Evolutionary conservation across 2,329 filamentous ascomycete genomes (phyloP).

Genomic region (Cytospora piceicola): DNA sequence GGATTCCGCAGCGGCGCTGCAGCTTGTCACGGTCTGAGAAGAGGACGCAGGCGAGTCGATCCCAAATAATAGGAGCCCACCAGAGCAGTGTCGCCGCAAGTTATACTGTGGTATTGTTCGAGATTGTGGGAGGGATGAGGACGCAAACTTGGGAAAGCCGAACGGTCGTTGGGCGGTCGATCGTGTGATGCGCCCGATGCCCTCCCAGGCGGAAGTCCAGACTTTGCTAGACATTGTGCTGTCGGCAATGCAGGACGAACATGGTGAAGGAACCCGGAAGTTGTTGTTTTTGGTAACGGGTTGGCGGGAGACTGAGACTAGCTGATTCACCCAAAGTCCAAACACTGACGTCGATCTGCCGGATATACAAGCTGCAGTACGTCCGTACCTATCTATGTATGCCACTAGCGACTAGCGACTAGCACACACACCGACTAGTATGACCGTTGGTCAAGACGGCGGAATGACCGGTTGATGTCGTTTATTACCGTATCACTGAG

Average conservation of each 20-base stretch:
- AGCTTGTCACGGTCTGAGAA: conserved; percentile 45
- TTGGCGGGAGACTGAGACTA: not conserved
- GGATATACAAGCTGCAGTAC: not conserved
- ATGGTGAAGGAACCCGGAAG: conserved; percentile 21
- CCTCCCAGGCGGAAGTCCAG: conserved; percentile 28
- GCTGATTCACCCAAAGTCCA: not conserved
- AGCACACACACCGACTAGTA: not conserved
- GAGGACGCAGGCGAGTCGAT: conserved; percentile 45
- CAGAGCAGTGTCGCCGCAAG: conserved; percentile 56
- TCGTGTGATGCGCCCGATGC: conserved; percentile 21
- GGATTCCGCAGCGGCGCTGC: conserved; percentile 45
- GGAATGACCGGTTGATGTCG: not conserved
- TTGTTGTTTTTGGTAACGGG: not conserved
- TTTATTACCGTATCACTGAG: not conserved
- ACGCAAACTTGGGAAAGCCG: conserved; percentile 34
- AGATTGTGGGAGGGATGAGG: conserved; percentile 34
- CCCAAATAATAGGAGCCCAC: conserved; percentile 57
- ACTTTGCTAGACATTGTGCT: conserved; percentile 30
- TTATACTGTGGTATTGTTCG: conserved; percentile 37
- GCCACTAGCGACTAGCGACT: not conserved
- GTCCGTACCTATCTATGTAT: not conserved
- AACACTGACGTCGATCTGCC: conserved; percentile 18
- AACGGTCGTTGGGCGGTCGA: conserved; percentile 28
- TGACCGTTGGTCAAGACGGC: not conserved
- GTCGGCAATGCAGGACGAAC: conserved; percentile 7